These are phyloP conservation scores for Primulina tabacum DNA, from an alignment of 257 asterid genomes.

Conservation along the genomic window DNA sequence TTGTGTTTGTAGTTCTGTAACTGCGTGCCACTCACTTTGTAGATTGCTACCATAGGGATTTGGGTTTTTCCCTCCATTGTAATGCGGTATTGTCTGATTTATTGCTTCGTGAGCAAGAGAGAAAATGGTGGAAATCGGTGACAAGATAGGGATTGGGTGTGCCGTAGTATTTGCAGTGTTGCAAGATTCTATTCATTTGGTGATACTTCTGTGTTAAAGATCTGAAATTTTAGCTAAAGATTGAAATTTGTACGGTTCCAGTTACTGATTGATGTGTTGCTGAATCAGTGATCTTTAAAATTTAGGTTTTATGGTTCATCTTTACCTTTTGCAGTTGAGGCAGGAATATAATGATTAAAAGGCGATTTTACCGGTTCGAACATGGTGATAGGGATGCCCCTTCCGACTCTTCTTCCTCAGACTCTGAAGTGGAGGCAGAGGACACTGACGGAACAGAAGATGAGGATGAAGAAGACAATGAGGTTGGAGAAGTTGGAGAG, in stretches of 20 bases:
- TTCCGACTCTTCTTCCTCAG: slow-evolving; percentile 68
- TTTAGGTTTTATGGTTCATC: not conserved
- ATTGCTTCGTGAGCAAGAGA: not conserved
- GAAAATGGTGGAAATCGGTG: not conserved
- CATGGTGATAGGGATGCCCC: slow-evolving; percentile 74
- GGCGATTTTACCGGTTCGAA: slow-evolving; percentile 73
- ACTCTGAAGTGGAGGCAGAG: slow-evolving; percentile 59
- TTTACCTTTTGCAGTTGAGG: slow-evolving; percentile 41
- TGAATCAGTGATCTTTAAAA: not conserved
- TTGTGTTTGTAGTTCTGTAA: not conserved
- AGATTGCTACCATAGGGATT: not conserved
- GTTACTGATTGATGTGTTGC: slow-evolving; percentile 1
- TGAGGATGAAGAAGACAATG: slow-evolving; percentile 34
- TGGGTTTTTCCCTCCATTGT: not conserved
- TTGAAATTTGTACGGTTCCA: slow-evolving; percentile 11
- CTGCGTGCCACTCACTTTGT: not conserved
- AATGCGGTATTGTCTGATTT: not conserved
- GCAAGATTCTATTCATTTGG: not conserved
- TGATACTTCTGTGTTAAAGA: slow-evolving; percentile 9
- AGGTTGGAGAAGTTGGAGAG: slow-evolving; percentile 33
- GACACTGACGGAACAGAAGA: slow-evolving; percentile 40
- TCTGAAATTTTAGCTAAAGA: slow-evolving; percentile 6
- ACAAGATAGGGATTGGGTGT: not conserved
- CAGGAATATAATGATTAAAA: slow-evolving; percentile 57
- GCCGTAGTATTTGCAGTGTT: not conserved